A percentile compares a stretch with the other conserved stretches of the same genome.
These are phyloP conservation scores for Fusarium nurragi DNA, from an alignment of 2,329 filamentous ascomycete genomes.

Conservation along the genomic window DNA sequence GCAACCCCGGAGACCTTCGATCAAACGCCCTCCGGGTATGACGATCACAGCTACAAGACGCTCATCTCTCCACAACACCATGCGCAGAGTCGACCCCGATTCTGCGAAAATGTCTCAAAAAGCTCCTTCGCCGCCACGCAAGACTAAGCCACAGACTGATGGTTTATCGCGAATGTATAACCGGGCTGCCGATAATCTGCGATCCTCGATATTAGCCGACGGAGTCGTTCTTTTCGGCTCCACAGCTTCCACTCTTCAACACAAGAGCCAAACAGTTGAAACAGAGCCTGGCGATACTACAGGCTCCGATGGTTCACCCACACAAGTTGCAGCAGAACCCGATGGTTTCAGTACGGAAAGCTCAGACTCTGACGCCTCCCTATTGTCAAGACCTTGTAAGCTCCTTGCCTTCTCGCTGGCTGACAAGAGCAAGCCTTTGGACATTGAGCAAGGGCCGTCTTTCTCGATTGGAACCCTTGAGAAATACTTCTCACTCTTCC, in stretches of 20 bases:
- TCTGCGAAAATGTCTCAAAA: background rate
- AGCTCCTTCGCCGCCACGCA: background rate
- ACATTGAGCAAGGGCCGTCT: constrained; percentile 43
- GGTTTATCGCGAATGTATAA: constrained; percentile 42
- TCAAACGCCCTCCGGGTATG: constrained; percentile 33
- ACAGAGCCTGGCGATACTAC: constrained; percentile 1
- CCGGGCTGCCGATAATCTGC: constrained; percentile 44
- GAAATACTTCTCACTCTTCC: constrained; percentile 46
- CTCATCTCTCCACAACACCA: constrained; percentile 12
- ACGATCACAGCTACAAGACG: constrained; percentile 24
- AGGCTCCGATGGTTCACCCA: constrained; percentile 32
- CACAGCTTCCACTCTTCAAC: constrained; percentile 35
- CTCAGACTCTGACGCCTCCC: constrained; percentile 46
- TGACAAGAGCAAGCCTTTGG: constrained; percentile 37
- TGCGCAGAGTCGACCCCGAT: constrained; percentile 17
- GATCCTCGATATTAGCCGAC: constrained; percentile 46
- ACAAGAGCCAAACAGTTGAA: constrained; percentile 5
- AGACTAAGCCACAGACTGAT: constrained; percentile 27
- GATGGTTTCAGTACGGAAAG: constrained; percentile 41
- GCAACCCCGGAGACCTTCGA: constrained; percentile 1
- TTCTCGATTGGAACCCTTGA: constrained; percentile 45
- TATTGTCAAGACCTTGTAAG: constrained; percentile 42
- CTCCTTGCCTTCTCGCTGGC: constrained; percentile 44
- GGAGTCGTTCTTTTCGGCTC: constrained; percentile 47
- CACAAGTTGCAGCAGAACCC: constrained; percentile 25